phyloP scores from a whole-genome alignment of 176 grass and related monocot genomes.

The Saccharum officinarum region DNA sequence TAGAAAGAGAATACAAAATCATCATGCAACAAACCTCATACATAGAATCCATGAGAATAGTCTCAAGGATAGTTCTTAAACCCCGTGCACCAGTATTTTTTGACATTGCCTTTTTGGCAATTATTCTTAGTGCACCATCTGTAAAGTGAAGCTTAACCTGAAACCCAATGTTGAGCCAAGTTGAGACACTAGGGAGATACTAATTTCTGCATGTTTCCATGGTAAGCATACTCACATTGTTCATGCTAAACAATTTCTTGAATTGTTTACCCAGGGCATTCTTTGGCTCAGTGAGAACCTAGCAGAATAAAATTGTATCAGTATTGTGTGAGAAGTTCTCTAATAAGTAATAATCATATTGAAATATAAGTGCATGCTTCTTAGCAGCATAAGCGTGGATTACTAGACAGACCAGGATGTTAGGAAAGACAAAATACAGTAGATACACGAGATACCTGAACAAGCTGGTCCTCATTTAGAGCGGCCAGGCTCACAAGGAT shows the following conservation, averaged over 20 bases:
- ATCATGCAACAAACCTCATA: conserved; percentile 69
- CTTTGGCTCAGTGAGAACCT: conserved; percentile 90
- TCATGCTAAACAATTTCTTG: conserved; percentile 97
- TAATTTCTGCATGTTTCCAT: conserved; percentile 21
- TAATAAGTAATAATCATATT: not conserved
- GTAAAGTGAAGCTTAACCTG: conserved; percentile 98
- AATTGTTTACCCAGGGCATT: conserved; percentile 97
- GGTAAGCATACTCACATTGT: conserved; percentile 67
- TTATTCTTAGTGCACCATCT: conserved; percentile 76
- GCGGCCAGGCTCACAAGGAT: conserved; percentile 86
- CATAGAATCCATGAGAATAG: conserved; percentile 97
- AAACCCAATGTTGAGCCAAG: conserved; percentile 27
- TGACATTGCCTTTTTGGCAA: conserved; percentile 85
- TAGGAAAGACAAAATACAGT: not conserved
- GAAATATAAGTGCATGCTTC: not conserved
- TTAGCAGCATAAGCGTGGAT: not conserved
- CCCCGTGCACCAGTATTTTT: conserved; percentile 95
- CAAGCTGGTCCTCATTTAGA: conserved; percentile 88
- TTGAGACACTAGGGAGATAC: conserved; percentile 1
- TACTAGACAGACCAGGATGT: conserved; percentile 6
- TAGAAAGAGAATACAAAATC: not conserved
- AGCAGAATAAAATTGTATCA: conserved; percentile 33
- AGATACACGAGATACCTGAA: conserved; percentile 56
- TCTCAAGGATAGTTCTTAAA: conserved; percentile 93
- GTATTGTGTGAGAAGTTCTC: conserved; percentile 16